Percentiles rank a stretch among this genome's conserved stretches.
Conservation (phyloP, 805 yeast genomes). For the Candida glaebosa region DNA sequence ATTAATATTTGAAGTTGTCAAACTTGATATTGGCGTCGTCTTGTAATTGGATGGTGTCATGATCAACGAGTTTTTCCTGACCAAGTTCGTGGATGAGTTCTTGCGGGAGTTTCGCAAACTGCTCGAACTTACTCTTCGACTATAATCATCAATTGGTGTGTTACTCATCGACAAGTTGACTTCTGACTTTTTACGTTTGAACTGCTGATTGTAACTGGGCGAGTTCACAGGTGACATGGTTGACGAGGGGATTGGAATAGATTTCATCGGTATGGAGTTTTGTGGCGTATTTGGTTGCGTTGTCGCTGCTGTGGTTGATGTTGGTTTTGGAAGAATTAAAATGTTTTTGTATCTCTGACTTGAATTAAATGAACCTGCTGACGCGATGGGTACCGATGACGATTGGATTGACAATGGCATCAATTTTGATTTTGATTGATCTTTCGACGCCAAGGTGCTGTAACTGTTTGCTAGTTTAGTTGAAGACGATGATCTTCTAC, state of each 20-base stretch:
- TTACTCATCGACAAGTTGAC: slow-evolving; percentile 18
- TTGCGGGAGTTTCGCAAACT: slow-evolving; percentile 10
- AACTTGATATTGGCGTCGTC: slow-evolving; percentile 6
- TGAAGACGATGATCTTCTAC: slow-evolving; percentile 28
- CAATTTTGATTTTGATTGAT: slow-evolving; percentile 40
- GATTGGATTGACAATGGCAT: slow-evolving; percentile 35
- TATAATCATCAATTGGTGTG: slow-evolving; percentile 7
- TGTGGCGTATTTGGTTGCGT: slow-evolving; percentile 11
- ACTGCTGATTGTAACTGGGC: slow-evolving; percentile 25
- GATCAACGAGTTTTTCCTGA: slow-evolving; percentile 10
- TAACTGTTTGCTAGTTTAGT: background rate
- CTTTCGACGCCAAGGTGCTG: background rate
- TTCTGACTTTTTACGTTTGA: slow-evolving; percentile 42
- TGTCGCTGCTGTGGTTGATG: slow-evolving; percentile 9
- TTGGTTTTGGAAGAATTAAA: slow-evolving; percentile 40
- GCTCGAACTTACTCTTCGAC: slow-evolving; percentile 9
- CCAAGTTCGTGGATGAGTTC: slow-evolving; percentile 7
- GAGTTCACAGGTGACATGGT: slow-evolving; percentile 12
- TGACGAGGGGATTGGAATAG: slow-evolving; percentile 28
- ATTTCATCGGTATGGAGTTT: slow-evolving; percentile 15
- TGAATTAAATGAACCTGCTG: slow-evolving; percentile 1
- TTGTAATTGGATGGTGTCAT: slow-evolving; percentile 13
- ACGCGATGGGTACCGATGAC: slow-evolving; percentile 1
- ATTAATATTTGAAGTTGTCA: slow-evolving; percentile 23
- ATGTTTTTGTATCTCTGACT: slow-evolving; percentile 13